phyloP scores from a whole-genome alignment of 2,329 filamentous ascomycete genomes.

The Fusarium compactum region DNA sequence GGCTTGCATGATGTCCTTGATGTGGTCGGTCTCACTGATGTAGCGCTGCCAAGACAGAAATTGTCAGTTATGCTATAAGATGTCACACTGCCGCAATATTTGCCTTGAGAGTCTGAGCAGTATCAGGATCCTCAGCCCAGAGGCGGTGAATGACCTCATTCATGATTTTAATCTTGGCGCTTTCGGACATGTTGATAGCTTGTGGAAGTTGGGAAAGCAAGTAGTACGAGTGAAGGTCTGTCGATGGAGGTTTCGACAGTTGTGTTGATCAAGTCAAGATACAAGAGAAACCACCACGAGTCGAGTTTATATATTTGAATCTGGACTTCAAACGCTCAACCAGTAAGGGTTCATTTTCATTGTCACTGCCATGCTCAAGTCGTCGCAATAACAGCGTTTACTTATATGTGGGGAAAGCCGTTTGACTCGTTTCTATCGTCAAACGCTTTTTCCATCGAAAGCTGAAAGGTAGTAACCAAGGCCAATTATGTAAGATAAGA shows the following conservation, averaged over 20 bases:
- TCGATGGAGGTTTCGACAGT: slow-evolving; percentile 1
- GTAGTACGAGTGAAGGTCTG: neutral
- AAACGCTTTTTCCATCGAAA: neutral
- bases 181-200: slow-evolving; percentile 5
- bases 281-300: neutral
- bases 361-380: neutral
- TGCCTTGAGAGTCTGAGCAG: slow-evolving; percentile 13
- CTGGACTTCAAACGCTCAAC: neutral
- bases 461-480: neutral
- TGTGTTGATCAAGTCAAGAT: slow-evolving; percentile 14
- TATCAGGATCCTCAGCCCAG: neutral
- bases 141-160: slow-evolving; percentile 21
- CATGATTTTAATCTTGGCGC: neutral
- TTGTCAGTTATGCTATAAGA: neutral
- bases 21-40: slow-evolving; percentile 25
- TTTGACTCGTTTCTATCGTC: neutral
- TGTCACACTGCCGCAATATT: neutral
- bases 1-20: slow-evolving; percentile 34
- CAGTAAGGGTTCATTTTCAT: neutral
- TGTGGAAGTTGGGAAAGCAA: neutral
- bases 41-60: slow-evolving; percentile 12
- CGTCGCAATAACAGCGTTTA: neutral
- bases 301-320: neutral
- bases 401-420: neutral
- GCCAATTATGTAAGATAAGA: neutral